Percentiles rank a stretch among this genome's conserved stretches.
phyloP scores from a whole-genome alignment of 2,329 filamentous ascomycete genomes.

The Aspergillus novofumigatus region DNA sequence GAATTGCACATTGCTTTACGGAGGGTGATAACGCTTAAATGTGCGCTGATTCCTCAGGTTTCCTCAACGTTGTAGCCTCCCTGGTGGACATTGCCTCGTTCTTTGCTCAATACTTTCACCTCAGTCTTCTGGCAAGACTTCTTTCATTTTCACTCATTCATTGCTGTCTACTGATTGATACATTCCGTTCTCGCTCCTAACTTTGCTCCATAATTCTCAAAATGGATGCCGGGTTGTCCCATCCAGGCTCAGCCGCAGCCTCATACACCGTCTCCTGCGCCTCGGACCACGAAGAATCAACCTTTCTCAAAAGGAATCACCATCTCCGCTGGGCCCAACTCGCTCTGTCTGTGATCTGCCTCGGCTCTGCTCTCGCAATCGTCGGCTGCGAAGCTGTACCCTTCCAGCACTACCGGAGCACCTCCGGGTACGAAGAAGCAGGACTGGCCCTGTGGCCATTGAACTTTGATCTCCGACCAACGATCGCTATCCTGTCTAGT shows the following conservation, averaged over 20 bases:
- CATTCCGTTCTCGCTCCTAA: neutral
- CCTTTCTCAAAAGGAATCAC: constrained; percentile 31
- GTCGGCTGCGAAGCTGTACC: constrained; percentile 38
- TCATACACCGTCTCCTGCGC: constrained; percentile 19
- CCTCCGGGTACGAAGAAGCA: constrained; percentile 29
- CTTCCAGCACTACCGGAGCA: constrained; percentile 36
- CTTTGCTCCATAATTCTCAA: neutral
- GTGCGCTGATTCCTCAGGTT: neutral
- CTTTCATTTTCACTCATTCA: neutral
- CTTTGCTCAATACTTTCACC: neutral
- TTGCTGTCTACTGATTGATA: neutral
- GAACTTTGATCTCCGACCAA: constrained; percentile 40
- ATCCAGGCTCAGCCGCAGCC: constrained; percentile 8
- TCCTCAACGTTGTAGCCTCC: neutral
- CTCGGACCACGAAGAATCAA: constrained; percentile 34
- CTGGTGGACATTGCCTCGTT: neutral
- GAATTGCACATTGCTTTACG: neutral
- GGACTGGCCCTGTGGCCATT: constrained; percentile 40
- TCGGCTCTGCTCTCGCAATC: constrained; percentile 26
- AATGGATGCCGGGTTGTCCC: constrained; percentile 21
- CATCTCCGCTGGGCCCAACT: constrained; percentile 32
- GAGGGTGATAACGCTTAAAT: neutral
- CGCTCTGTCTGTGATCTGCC: constrained; percentile 29
- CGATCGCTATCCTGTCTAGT: constrained; percentile 33
- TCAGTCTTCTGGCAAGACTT: neutral